These are phyloP conservation scores for Hyphopichia homilentoma DNA, from an alignment of 805 yeast genomes.

Conservation along the genomic window DNA sequence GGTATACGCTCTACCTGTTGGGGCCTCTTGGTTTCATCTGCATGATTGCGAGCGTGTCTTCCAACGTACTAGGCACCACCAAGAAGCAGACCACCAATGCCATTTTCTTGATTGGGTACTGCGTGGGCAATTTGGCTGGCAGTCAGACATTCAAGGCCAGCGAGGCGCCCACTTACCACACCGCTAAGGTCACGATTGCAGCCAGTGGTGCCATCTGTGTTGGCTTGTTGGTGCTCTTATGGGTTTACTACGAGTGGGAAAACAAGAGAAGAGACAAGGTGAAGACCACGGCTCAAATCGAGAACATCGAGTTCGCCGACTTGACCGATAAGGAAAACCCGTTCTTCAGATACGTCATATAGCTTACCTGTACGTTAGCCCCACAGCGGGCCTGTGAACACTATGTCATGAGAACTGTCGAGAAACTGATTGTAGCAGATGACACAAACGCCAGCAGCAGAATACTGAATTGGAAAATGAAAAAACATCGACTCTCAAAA, in stretches of 20 bases:
- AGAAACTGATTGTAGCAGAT: too few relatives aligned
- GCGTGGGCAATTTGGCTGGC: slow-evolving; percentile 26
- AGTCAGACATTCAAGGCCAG: slow-evolving; percentile 20
- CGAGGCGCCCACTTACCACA: slow-evolving; percentile 23
- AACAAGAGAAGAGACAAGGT: slow-evolving; percentile 14
- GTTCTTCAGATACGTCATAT: slow-evolving; percentile 28
- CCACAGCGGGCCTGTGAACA: too few relatives aligned
- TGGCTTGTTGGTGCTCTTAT: slow-evolving; percentile 9
- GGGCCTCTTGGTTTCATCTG: slow-evolving; percentile 25
- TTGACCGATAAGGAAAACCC: slow-evolving; percentile 42
- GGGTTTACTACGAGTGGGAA: slow-evolving; percentile 9
- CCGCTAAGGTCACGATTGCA: slow-evolving; percentile 21
- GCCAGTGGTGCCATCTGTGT: slow-evolving; percentile 9
- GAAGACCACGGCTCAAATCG: slow-evolving; percentile 16
- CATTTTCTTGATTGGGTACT: slow-evolving; percentile 21
- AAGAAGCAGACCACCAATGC: slow-evolving; percentile 25
- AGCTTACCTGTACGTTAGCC: too few relatives aligned
- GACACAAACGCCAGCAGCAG: too few relatives aligned
- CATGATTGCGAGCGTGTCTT: slow-evolving; percentile 16
- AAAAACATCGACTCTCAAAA: too few relatives aligned
- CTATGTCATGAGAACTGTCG: too few relatives aligned
- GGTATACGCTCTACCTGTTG: slow-evolving; percentile 23
- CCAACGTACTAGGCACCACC: slow-evolving; percentile 24
- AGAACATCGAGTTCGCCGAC: slow-evolving; percentile 41
- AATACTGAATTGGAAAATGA: too few relatives aligned